A percentile compares a stretch with the other conserved stretches of the same genome.
These are phyloP conservation scores for Candida sojae DNA, from an alignment of 1,139 yeast species.

Conservation along the genomic window DNA sequence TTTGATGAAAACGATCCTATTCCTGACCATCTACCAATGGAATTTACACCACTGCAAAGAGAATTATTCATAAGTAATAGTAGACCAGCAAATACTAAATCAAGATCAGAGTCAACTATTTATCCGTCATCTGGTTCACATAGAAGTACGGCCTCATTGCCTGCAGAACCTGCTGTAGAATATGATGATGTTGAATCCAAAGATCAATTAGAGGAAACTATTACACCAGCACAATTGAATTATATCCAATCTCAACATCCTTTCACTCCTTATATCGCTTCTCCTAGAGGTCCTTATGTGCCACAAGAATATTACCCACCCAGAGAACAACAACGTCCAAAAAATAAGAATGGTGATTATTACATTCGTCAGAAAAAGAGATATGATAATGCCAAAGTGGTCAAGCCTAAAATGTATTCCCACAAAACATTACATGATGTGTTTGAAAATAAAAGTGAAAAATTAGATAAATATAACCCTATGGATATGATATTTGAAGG, in stretches of 20 bases:
- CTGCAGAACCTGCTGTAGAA: slow-evolving; percentile 3
- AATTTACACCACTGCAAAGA: not conserved
- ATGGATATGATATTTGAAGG: slow-evolving; percentile 44
- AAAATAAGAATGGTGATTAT: slow-evolving; percentile 27
- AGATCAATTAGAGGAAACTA: slow-evolving; percentile 28
- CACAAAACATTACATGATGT: slow-evolving; percentile 46
- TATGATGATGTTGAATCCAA: slow-evolving; percentile 26
- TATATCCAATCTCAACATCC: slow-evolving; percentile 20
- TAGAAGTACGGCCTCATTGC: slow-evolving; percentile 1
- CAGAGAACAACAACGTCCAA: not conserved
- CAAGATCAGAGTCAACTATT: slow-evolving; percentile 6
- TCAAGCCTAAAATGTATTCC: slow-evolving; percentile 40
- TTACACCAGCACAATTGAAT: slow-evolving; percentile 41
- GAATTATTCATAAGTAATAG: slow-evolving; percentile 11
- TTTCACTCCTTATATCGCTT: slow-evolving; percentile 11
- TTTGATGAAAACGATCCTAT: slow-evolving; percentile 3
- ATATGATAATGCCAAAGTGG: slow-evolving; percentile 32
- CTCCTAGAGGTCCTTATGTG: slow-evolving; percentile 8
- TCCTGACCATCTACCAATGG: not conserved
- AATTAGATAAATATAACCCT: slow-evolving; percentile 37
- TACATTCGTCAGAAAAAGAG: slow-evolving; percentile 40
- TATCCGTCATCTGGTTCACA: slow-evolving; percentile 2
- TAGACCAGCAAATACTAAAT: slow-evolving; percentile 8
- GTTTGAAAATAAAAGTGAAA: slow-evolving; percentile 34
- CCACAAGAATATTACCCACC: slow-evolving; percentile 7